These are phyloP conservation scores for Thozetella sp. DNA, from an alignment of 495 filamentous ascomycete genomes.

Conservation along the genomic window DNA sequence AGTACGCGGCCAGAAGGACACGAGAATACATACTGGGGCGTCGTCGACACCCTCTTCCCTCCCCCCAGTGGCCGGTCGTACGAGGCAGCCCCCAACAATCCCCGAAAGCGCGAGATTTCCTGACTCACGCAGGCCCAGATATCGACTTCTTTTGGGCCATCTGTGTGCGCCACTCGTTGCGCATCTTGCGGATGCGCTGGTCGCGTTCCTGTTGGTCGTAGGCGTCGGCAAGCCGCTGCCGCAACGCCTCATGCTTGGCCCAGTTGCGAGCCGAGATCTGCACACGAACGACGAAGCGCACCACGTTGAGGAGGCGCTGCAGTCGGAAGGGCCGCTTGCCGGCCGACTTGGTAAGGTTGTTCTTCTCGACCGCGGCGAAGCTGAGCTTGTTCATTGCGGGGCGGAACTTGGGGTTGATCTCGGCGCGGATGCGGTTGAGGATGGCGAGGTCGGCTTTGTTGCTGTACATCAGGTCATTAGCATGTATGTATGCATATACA, in stretches of 20 bases:
- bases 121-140: not conserved
- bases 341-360: not conserved
- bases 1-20: no score
- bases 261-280: conserved; percentile 38
- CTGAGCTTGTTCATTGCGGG: conserved; percentile 18
- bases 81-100: no score
- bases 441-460: conserved; percentile 90
- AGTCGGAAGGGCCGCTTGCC: conserved; percentile 22
- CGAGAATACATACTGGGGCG: no score
- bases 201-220: conserved; percentile 35
- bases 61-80: no score
- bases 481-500: conserved; percentile 10
- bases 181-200: conserved; percentile 27
- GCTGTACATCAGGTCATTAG: no score
- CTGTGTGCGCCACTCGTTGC: conserved; percentile 25
- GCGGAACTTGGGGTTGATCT: conserved; percentile 35
- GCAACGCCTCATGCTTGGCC: conserved; percentile 35
- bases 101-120: not conserved
- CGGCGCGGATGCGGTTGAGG: conserved; percentile 68
- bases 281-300: conserved; percentile 43
- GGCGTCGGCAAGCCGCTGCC: conserved; percentile 35
- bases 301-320: conserved; percentile 25
- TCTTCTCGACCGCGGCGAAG: not conserved
- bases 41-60: no score
- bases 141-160: not conserved